phyloP scores from a whole-genome alignment of 1,284 basidiomycete species.

The Cutaneotrichosporon cutaneum region DNA sequence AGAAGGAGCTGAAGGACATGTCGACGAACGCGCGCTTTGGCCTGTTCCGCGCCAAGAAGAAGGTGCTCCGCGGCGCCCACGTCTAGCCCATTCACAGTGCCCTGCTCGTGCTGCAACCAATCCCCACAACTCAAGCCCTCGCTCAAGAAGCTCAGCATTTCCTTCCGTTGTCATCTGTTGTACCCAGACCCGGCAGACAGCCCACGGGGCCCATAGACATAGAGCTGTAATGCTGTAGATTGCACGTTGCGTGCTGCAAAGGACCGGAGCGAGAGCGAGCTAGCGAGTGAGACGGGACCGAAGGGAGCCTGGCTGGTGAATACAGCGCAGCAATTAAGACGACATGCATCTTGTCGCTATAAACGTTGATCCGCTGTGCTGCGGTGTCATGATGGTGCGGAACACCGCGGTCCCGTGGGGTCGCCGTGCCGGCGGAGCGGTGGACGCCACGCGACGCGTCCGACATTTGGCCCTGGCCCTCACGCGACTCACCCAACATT shows the following conservation, averaged over 20 bases:
- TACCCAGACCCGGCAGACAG: not conserved
- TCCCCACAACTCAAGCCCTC: too few relatives aligned
- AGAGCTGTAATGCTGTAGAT: constrained; percentile 1
- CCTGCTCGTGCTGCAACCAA: not conserved
- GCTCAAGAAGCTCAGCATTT: not conserved
- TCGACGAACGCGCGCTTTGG: constrained; percentile 47
- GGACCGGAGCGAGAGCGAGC: not conserved
- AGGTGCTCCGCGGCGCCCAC: constrained; percentile 48
- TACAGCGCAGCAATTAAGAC: not conserved
- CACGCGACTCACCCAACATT: too few relatives aligned
- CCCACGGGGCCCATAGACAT: not conserved
- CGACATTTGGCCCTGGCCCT: not conserved
- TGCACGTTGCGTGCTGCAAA: not conserved
- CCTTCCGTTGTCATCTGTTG: constrained; percentile 7
- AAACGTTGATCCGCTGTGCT: too few relatives aligned
- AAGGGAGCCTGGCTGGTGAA: not conserved
- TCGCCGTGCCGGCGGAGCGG: too few relatives aligned
- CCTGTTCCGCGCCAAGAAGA: constrained; percentile 52
- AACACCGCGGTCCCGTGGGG: too few relatives aligned
- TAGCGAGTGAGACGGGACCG: too few relatives aligned
- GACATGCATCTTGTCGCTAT: too few relatives aligned
- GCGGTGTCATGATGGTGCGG: too few relatives aligned
- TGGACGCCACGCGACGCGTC: not conserved
- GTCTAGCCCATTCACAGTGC: constrained; percentile 11
- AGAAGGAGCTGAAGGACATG: constrained; percentile 50